Evolutionary conservation across 208 protist genomes (phyloP).

Genomic region (Crithidia mellificae): DNA sequence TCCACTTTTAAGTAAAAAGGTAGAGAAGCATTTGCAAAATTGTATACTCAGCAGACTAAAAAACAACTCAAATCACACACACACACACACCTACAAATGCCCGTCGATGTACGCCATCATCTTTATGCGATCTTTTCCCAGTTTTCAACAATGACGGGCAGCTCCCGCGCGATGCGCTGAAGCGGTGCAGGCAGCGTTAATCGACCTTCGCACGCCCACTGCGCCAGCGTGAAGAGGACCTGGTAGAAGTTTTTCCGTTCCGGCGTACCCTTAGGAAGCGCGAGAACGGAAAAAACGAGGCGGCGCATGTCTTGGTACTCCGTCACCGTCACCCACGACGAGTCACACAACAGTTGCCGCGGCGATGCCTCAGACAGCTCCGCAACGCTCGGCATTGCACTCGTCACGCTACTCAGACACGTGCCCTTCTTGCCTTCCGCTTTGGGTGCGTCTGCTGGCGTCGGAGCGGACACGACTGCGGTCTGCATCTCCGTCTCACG

Average conservation of each 20-base stretch:
- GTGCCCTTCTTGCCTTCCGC: background rate
- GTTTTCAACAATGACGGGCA: slow-evolving; percentile 44
- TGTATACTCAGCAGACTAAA: too few relatives aligned
- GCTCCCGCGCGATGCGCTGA: slow-evolving; percentile 44
- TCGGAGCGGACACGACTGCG: background rate
- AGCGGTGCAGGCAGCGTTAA: slow-evolving; percentile 9
- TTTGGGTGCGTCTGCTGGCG: background rate
- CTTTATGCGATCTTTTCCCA: slow-evolving; percentile 22
- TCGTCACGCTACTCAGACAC: background rate
- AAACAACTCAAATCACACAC: too few relatives aligned
- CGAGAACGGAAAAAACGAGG: slow-evolving; percentile 32
- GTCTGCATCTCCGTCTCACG: slow-evolving; percentile 15
- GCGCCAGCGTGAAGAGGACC: slow-evolving; percentile 54
- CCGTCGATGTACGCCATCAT: too few relatives aligned
- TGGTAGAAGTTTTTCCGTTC: slow-evolving; percentile 43
- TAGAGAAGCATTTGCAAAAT: too few relatives aligned
- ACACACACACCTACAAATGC: too few relatives aligned
- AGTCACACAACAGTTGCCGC: slow-evolving; percentile 26
- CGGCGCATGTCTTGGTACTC: slow-evolving; percentile 37
- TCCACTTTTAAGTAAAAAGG: too few relatives aligned
- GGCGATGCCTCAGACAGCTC: background rate
- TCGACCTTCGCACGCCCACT: slow-evolving; percentile 47
- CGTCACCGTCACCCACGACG: slow-evolving; percentile 34
- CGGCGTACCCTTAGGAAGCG: slow-evolving; percentile 12
- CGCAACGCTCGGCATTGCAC: background rate